Base-by-base conservation (phyloP, 305 asterid species). In the Plantago lanceolata region DNA sequence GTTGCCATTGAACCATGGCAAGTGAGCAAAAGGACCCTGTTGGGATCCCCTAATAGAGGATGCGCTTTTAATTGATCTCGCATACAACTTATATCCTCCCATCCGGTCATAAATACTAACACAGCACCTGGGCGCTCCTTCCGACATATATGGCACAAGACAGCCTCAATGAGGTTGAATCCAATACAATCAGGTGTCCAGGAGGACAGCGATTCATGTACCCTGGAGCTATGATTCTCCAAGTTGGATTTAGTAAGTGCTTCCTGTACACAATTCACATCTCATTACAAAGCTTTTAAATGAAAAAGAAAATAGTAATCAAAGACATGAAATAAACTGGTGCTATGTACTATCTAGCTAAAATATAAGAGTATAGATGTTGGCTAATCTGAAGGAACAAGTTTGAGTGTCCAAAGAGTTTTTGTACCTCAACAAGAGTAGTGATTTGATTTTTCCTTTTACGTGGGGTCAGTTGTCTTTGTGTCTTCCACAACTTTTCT, bases 1-100 rank as follows among this genome's bases (percentile, higher is more conserved):
- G 95, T 93, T 64, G 97, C 95, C 99, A 93, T 93, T 66, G 97
- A 93, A 66, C 99, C 96, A 59, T 93, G 99, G 71, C 99, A 93
- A 57, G 97, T 79, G 67, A 93, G 90, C 66, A 93, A 71, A 71
- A 89, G 75, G 64, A 93, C 96, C 73, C 99, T 87, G 75, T 93
- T 93, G 43, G 99, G 99, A 75, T 93, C 97, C 55, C 99, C 99
- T 69, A 93, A 69, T 45, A 93, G 95, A 54, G 99, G 99, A 74
- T 93, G 99, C 65, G 97, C 99, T 81, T 90, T 93, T 73, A 90
- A 59, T 72, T 93, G 97, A 84, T 87, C 96, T 79, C 94, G 80
- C 82, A 93, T 77, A 76, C 95, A 90, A 78, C 97, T 93, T 67
- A 93, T 93, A 79, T 93, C 99, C 73, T 93, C 99, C 97, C 99